Base-by-base conservation (phyloP, 768 basidiomycete species). In the Suillus ampliporus region DNA sequence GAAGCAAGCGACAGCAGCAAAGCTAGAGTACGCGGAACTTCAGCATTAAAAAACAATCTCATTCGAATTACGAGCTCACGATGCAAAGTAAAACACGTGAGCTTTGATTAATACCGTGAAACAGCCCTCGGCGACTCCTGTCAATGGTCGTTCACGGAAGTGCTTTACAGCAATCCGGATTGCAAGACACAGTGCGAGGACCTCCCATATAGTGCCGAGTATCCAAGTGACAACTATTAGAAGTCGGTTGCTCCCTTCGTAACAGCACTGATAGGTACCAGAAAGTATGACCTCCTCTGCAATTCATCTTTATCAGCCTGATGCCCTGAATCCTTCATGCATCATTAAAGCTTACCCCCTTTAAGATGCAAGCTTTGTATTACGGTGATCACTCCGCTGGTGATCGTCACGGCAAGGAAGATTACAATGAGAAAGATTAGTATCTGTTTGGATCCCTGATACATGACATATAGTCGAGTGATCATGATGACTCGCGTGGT, bases 181-280 rank as follows among this genome's bases (percentile, higher is more conserved):
- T 47, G 46, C 23, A 47, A 47, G 23, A 47, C 14, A 26, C 17
- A 50, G 19, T 4, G 48, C 26, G 28, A 50, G 48, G 9, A 9
- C 9, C 19, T 50, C 48, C 48, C 48, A 50, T 50, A 19, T 15
- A 31, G 48, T 50, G 28, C 48, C 23, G 28, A 50, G 26, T 50
- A 50, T 19, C 48, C 48, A 50, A 28, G 48, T 28, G 26, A 31
- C 4, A 9, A 17, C 28, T 26, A 9, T 17, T 50, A 31, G 48
- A 50, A 10, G 9, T 5, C 5, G 0, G 17, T 2, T 11, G 9
- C 9, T 10, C 5, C 15, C 17, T 3, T 1, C 3, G 5, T 7
- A 14, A 17, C 5, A 1, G 17, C 48, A 50, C 17, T 15, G 23
- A 47, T 15, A 47, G 23, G 46, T 26, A 26, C 23, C 46, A 14